phyloP scores from a whole-genome alignment of 306 rosid genomes.

The Arachis hypogaea region DNA sequence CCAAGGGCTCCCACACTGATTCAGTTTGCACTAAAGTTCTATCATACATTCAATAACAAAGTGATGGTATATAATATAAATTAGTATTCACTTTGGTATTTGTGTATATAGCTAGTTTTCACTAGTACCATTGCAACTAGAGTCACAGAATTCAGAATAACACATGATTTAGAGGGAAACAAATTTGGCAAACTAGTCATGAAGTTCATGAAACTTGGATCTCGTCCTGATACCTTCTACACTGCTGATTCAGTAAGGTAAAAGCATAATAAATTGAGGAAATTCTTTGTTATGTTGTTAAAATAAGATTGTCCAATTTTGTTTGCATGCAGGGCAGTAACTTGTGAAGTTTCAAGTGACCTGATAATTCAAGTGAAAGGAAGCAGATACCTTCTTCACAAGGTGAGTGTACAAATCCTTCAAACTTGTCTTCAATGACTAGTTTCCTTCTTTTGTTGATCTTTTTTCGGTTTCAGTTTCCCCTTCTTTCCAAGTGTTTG shows the following conservation, averaged over 20 bases:
- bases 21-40: conserved; percentile 28
- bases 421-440: not conserved
- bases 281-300: not conserved
- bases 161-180: conserved; percentile 39
- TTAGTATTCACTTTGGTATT: not conserved
- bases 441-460: not conserved
- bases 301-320: not conserved
- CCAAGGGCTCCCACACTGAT: conserved; percentile 26
- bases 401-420: conserved; percentile 49
- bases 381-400: conserved; percentile 85
- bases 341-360: conserved; percentile 93
- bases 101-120: conserved; percentile 36
- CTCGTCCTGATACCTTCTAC: conserved; percentile 87
- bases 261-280: not conserved
- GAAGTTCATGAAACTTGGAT: conserved; percentile 99
- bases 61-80: not conserved
- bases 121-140: conserved; percentile 35
- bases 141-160: conserved; percentile 45
- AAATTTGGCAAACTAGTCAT: conserved; percentile 46
- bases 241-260: conserved; percentile 80
- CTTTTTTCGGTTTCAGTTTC: conserved; percentile 55
- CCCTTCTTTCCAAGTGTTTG: conserved; percentile 83
- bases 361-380: conserved; percentile 89
- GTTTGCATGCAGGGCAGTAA: conserved; percentile 66
- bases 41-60: conserved; percentile 32